Evolutionary conservation across 176 grass and related monocot species (phyloP).

Genomic region (Eragrostis nindensis): DNA sequence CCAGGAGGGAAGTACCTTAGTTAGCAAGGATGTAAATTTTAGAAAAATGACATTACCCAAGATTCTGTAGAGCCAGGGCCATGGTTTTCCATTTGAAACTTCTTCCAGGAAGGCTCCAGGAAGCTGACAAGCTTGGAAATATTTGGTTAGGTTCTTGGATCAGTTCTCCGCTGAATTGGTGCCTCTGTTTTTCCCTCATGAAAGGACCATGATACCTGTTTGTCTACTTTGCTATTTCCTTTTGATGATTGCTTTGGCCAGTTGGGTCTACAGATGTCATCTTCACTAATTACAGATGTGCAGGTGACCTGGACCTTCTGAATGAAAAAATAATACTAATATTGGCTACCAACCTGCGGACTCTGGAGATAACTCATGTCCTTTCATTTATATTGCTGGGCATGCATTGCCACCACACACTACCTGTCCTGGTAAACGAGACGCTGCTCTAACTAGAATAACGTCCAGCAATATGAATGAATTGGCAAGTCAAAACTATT

Average conservation of each 20-base stretch:
- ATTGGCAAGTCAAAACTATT: no score
- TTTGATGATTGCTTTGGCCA: background rate
- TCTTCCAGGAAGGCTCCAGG: slow-evolving; percentile 40
- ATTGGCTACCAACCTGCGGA: no score
- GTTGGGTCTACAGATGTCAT: background rate
- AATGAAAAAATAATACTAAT: background rate
- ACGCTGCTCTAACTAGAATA: no score
- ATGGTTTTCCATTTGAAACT: background rate
- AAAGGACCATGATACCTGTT: slow-evolving; percentile 40
- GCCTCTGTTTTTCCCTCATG: slow-evolving; percentile 20
- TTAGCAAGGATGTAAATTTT: slow-evolving; percentile 6
- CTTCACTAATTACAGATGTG: background rate
- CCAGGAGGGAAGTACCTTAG: background rate
- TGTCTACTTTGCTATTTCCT: slow-evolving; percentile 17
- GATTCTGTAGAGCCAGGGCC: background rate
- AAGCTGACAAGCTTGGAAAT: slow-evolving; percentile 35
- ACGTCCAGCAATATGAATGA: no score
- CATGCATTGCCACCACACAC: no score
- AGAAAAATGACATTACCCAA: no score
- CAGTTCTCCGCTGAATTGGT: background rate
- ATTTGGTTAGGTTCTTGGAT: background rate
- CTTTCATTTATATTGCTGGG: no score
- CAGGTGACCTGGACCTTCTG: background rate
- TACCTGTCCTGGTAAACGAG: no score
- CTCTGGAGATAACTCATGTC: no score